Evolutionary conservation across 148 eudicot genomes (phyloP).

Genomic region (Rhododendron kiyosumense): DNA sequence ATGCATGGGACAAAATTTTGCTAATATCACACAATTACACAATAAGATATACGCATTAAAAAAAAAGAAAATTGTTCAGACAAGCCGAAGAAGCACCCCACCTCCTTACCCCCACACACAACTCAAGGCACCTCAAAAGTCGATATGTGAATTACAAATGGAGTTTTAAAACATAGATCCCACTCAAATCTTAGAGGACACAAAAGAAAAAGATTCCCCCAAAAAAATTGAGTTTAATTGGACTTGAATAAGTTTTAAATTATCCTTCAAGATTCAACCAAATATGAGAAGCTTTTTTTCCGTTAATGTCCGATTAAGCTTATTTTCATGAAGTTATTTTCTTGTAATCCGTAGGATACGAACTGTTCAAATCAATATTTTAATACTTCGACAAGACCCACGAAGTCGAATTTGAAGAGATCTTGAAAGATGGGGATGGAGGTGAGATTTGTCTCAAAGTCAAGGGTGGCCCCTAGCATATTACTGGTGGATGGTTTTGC

Average conservation of each 20-base stretch:
- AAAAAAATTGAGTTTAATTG: background rate
- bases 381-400: background rate
- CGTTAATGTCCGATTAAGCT: background rate
- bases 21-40: no score
- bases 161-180: background rate
- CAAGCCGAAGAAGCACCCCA: background rate
- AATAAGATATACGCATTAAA: no score
- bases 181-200: background rate
- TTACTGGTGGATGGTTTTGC: background rate
- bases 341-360: background rate
- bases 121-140: background rate
- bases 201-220: background rate
- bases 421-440: background rate
- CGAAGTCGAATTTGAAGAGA: background rate
- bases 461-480: background rate
- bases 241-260: background rate
- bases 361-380: background rate
- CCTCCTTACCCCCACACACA: background rate
- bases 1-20: background rate
- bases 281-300: background rate
- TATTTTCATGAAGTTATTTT: background rate
- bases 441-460: background rate
- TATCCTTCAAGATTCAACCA: background rate
- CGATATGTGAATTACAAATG: background rate
- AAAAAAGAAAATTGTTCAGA: no score